phyloP scores from a whole-genome alignment of 441 rosid species.

The Eutrema salsugineum region DNA sequence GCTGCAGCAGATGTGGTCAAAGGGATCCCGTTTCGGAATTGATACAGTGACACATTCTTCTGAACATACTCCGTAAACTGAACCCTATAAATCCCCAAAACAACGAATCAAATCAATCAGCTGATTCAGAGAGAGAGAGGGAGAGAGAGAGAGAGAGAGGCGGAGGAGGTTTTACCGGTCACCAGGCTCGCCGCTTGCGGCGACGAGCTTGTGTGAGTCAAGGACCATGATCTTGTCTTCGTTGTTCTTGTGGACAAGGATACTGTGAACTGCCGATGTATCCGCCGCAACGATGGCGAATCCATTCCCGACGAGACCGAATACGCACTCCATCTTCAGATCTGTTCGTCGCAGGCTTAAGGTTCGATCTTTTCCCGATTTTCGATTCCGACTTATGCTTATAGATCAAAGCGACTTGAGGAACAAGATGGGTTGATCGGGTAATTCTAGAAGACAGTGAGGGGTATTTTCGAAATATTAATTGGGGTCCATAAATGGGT shows the following conservation, averaged over 20 bases:
- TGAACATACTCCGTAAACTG: conserved; percentile 77
- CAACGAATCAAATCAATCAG: not conserved
- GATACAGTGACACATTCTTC: conserved; percentile 88
- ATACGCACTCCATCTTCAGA: conserved; percentile 50
- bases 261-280: conserved; percentile 89
- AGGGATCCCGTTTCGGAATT: conserved; percentile 87
- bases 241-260: conserved; percentile 86
- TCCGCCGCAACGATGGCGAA: conserved; percentile 85
- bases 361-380: not conserved
- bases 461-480: not conserved
- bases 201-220: conserved; percentile 93
- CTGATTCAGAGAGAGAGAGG: not conserved
- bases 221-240: conserved; percentile 98
- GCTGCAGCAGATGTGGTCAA: conserved; percentile 86
- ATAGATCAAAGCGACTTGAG: conserved; percentile 19
- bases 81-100: conserved; percentile 40
- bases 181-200: conserved; percentile 98
- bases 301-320: conserved; percentile 85
- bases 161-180: conserved; percentile 53
- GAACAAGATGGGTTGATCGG: conserved; percentile 19
- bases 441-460: not conserved
- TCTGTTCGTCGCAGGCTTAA: not conserved
- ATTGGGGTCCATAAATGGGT: too few species aligned
- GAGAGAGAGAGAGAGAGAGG: not conserved
- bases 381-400: not conserved